Evolutionary conservation across 768 basidiomycete genomes (phyloP), one percentile per base, ranked within the genome.

Genomic region (Trametopsis cervina): DNA sequence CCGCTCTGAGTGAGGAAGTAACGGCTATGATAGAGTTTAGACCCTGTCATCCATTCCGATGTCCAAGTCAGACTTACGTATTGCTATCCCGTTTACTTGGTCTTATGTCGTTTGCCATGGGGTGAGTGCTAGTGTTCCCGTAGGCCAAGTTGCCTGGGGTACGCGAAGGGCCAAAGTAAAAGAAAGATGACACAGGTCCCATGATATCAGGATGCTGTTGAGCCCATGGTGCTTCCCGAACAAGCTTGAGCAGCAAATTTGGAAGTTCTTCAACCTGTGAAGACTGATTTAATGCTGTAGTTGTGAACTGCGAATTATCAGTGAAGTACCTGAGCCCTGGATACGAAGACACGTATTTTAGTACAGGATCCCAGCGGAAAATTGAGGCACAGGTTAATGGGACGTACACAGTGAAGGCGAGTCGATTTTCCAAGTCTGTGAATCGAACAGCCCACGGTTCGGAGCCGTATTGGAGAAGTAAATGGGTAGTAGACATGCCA

Each of bases 121-220:
- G 42, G 35, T 73, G 60, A 23, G 72, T 72, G 18, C 69, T 67
- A 52, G 76, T 78, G 49, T 81, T 84, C 3, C 87, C 86, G 48
- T 87, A 88, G 37, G 77, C 73, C 44, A 88, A 65, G 55, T 79
- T 79, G 2, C 87, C 87, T 3, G 77, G 74, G 2, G 70, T 56
- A 46, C 70, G 74, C 36, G 69, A 69, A 4, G 87, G 85, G 1
- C 87, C 87, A 50, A 89, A 79, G 58, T 86, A 89, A 52, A 88
- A 76, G 60, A 74, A 86, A 4, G 87, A 79, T 35, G 77, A 83
- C 50, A 73, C 77, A n/a, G 87, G 87, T n/a, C 87, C 87, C 80
- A 87, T 82, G 53, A 88, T 80, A 40, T 69, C 73, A 20, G 78
- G 76, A 58, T 86, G 80, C 47, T 78, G 80, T 56, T 79, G 73